These are phyloP conservation scores for Petrea volubilis DNA, from an alignment of 257 asterid species.

Conservation along the genomic window DNA sequence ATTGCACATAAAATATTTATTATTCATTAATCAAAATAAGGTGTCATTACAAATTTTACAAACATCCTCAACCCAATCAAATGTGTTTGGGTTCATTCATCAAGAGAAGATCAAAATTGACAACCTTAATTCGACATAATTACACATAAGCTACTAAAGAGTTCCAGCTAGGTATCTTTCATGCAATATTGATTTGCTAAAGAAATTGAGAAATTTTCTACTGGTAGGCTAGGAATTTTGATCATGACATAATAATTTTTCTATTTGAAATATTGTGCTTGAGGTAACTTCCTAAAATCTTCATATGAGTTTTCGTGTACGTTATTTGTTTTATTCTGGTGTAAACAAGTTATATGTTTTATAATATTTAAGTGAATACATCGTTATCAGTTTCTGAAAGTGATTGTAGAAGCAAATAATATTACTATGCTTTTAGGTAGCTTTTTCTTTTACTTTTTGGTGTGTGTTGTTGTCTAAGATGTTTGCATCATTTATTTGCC, in stretches of 20 bases:
- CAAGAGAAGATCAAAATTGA: too few species aligned
- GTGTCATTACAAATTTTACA: too few species aligned
- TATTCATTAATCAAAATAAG: too few species aligned
- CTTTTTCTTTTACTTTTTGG: too few species aligned
- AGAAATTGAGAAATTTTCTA: neutral
- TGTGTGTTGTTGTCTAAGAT: neutral
- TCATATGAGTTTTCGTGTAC: neutral
- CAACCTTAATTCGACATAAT: too few species aligned
- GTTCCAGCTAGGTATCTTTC: constrained; percentile 50
- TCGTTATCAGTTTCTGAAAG: neutral
- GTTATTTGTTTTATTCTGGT: too few species aligned
- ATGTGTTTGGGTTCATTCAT: too few species aligned
- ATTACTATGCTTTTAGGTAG: neutral
- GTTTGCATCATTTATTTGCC: neutral
- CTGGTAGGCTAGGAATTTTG: neutral
- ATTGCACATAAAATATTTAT: too few species aligned
- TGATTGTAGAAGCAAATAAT: neutral
- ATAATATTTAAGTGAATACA: neutral
- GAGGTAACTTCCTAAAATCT: too few species aligned
- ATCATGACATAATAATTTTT: neutral
- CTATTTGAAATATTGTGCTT: neutral
- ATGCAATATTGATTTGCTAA: neutral
- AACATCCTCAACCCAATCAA: too few species aligned
- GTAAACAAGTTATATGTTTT: neutral
- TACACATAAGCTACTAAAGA: too few species aligned